phyloP scores from a whole-genome alignment of 1,284 basidiomycete species.

The Marasmius fiardii region DNA sequence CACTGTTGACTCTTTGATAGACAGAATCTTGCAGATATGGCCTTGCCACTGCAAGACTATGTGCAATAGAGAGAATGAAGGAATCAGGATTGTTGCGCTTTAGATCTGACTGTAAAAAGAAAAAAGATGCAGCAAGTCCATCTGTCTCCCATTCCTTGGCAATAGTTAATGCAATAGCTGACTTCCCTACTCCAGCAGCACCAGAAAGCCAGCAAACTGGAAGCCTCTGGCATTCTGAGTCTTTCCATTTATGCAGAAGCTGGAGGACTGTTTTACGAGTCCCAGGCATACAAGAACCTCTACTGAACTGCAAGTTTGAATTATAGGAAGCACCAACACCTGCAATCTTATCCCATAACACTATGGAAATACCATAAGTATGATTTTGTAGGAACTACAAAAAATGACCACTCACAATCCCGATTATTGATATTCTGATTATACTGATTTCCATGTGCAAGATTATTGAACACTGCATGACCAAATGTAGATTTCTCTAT shows the following conservation, averaged over 20 bases:
- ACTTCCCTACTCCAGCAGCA: constrained; percentile 12
- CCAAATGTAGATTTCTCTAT: no score
- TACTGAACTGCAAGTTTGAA: not conserved
- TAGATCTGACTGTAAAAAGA: constrained; percentile 13
- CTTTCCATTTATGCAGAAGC: constrained; percentile 11
- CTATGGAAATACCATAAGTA: no score
- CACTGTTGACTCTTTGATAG: not conserved
- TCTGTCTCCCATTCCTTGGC: constrained; percentile 5
- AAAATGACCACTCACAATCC: no score
- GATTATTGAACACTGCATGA: no score
- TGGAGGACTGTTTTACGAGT: constrained; percentile 13
- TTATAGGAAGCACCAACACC: not conserved
- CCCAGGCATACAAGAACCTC: constrained; percentile 9
- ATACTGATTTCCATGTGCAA: no score
- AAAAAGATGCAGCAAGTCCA: constrained; percentile 12
- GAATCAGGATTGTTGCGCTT: not conserved
- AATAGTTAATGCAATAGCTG: no score
- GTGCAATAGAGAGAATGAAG: constrained; percentile 2
- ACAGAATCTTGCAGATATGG: not conserved
- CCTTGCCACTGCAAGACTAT: not conserved
- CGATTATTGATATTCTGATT: no score
- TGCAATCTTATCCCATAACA: not conserved
- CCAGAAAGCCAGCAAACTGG: constrained; percentile 17
- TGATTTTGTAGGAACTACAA: no score
- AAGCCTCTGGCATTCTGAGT: not conserved